Evolutionary conservation across 805 yeast genomes (phyloP), one percentile per base, ranked within the genome.

Genomic region (Suhomyces sp.): DNA sequence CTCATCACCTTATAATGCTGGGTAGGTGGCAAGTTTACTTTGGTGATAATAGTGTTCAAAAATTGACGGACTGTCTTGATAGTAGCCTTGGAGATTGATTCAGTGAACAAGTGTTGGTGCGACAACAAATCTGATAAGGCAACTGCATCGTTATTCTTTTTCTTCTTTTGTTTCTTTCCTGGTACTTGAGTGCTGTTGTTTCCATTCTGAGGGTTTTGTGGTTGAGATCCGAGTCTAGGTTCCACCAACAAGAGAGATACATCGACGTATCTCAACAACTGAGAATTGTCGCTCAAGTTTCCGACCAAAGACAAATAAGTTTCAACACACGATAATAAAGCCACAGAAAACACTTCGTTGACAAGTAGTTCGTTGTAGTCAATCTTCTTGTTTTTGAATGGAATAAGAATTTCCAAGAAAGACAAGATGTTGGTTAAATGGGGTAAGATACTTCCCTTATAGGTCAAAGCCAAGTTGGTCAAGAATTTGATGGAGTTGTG

Each of bases 81-180:
- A 6, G 78, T 72, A 1, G 37, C 18, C 0, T 41, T 25, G 4
- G 80, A 65, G 11, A 77, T 68, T 7, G 61, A 56, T 6, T 59
- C 50, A 19, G 56, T 53, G 47, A 83, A 83, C 35, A 76, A 64
- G 35, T 75, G 78, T 29, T 79, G 68, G 54, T 83, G 85, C 1
- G 88, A 78, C 30, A 82, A 64, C 19, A 83, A 53, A 59, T 84
- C 95, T 6, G 90, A 74, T 42, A 81, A 58, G 4, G 88, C 78
- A 18, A 68, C 66, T 1, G 75, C 44, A 12, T 57, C 58, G 24
- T 59, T 57, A 29, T 53, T 57, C 43, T 69, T 74, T 48, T 68
- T 70, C 48, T 64, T 72, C 33, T 69, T 55, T 11, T 27, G 35
- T 25, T 15, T 19, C 26, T 27, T 25, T 10, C 28, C 33, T 17